Base-by-base conservation (phyloP, 805 yeast genomes). In the Sugiyamaella chiloensis region DNA sequence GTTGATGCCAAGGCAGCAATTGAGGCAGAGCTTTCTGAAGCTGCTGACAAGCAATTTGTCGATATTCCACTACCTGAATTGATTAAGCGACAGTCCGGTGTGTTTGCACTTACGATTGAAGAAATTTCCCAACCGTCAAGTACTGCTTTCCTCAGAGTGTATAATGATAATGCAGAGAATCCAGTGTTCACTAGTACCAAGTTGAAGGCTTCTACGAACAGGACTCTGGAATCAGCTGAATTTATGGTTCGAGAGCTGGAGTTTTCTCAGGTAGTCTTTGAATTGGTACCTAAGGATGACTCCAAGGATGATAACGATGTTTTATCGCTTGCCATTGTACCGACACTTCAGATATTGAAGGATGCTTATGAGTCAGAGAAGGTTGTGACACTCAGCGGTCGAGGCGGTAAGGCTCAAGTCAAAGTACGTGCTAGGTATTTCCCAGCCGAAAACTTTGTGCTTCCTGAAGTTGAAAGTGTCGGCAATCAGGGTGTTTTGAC, bases 401-500 rank as follows among this genome's bases (percentile, higher is more conserved):
- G 74, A 14, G 71, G 75, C 24, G 69, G 72, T 5, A 47, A 53
- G 19, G 55, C 61, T 26, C 75, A 75, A 53, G 66, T 89, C 52
- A 76, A 72, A 54, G 52, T 85, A 14, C 81, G 80, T 56, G 71
- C 80, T 24, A 81, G 87, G 52, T 91, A 88, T 86, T 76, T 88
- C 60, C 99, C 99, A 24, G 68, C 88, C 34, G 62, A 61, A 8
- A 66, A 74, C 37, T 61, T 76, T 31, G 69, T 71, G 24, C 68
- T 91, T 39, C 95, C 95, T 47, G 78, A 80, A 14, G 74, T 77
- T 31, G 99, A 93, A 66, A 72, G 85, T 36, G 78, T 83, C 53
- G 76, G 83, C 42, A 85, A 88, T 64, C 74, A 81, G 49, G 99
- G 99, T 63, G 70, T 69, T 24, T 66, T 91, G 55, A 73, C 72